Percentiles rank a stretch among this genome's conserved stretches.
These are phyloP conservation scores for Chondrus crispus DNA, from an alignment of 23 red algal species.

Conservation along the genomic window DNA sequence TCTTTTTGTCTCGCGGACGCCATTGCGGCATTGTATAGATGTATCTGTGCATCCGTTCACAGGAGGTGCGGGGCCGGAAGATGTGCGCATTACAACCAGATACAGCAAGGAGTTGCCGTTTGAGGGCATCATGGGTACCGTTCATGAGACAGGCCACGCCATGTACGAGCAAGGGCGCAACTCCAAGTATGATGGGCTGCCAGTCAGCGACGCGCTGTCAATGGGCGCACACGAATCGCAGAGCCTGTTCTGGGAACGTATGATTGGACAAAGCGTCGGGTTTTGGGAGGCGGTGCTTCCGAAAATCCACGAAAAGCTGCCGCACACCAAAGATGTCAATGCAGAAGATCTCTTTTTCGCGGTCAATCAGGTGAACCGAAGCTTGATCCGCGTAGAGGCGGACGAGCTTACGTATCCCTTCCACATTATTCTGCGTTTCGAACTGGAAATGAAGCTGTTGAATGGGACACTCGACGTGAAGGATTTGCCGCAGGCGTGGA, in stretches of 20 bases:
- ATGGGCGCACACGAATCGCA: constrained; percentile 77
- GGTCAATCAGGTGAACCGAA: constrained; percentile 43
- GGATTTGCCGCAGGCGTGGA: constrained; percentile 68
- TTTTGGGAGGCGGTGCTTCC: constrained; percentile 41
- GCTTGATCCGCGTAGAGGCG: constrained; percentile 69
- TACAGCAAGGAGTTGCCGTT: constrained; percentile 61
- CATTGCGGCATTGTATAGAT: neutral
- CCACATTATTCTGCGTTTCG: constrained; percentile 71
- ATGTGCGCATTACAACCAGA: constrained; percentile 71
- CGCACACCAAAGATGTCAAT: constrained; percentile 40
- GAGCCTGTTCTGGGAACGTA: constrained; percentile 69
- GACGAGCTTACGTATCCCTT: constrained; percentile 69
- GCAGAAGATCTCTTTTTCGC: constrained; percentile 47
- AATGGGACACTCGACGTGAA: constrained; percentile 27
- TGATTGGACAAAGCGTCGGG: constrained; percentile 46
- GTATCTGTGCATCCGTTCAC: constrained; percentile 77
- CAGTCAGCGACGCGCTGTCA: constrained; percentile 35
- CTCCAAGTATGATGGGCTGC: constrained; percentile 32
- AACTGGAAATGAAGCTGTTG: constrained; percentile 56
- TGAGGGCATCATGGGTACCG: constrained; percentile 57
- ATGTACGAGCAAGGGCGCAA: constrained; percentile 72
- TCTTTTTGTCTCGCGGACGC: no score
- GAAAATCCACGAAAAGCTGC: constrained; percentile 38
- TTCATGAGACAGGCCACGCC: constrained; percentile 69
- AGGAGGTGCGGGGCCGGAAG: constrained; percentile 43